These are phyloP conservation scores for Wickerhamomyces mucosus DNA, from an alignment of 805 yeast species.

Conservation along the genomic window DNA sequence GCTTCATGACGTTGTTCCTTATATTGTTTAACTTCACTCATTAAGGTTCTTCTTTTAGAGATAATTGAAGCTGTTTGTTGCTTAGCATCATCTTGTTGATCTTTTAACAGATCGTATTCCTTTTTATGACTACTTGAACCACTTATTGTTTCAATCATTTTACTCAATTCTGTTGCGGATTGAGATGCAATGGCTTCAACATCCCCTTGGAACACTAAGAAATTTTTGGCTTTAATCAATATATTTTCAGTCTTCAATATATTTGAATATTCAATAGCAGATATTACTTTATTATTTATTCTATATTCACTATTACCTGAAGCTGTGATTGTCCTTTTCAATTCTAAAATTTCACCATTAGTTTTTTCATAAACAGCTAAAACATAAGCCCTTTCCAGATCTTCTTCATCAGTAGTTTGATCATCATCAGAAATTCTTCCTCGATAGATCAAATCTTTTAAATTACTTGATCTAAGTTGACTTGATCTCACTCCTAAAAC, in stretches of 20 bases:
- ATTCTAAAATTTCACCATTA: conserved; percentile 45
- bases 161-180: conserved; percentile 65
- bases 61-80: conserved; percentile 55
- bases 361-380: conserved; percentile 64
- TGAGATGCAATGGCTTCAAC: conserved; percentile 90
- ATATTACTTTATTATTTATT: conserved; percentile 50
- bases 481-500: conserved; percentile 77
- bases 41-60: conserved; percentile 58
- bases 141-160: conserved; percentile 70
- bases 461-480: conserved; percentile 64
- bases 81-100: conserved; percentile 55
- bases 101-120: conserved; percentile 59
- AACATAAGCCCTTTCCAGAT: conserved; percentile 54
- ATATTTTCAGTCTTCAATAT: conserved; percentile 72
- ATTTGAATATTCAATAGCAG: conserved; percentile 55
- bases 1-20: conserved; percentile 68
- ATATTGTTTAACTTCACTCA: conserved; percentile 69
- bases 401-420: conserved; percentile 13
- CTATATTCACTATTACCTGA: conserved; percentile 60
- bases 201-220: conserved; percentile 93
- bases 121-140: conserved; percentile 62
- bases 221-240: conserved; percentile 80
- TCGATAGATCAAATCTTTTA: conserved; percentile 75
- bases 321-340: conserved; percentile 52
- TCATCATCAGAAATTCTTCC: conserved; percentile 36